These are phyloP conservation scores for Acacia confusa DNA, from an alignment of 306 rosid species.

Conservation along the genomic window DNA sequence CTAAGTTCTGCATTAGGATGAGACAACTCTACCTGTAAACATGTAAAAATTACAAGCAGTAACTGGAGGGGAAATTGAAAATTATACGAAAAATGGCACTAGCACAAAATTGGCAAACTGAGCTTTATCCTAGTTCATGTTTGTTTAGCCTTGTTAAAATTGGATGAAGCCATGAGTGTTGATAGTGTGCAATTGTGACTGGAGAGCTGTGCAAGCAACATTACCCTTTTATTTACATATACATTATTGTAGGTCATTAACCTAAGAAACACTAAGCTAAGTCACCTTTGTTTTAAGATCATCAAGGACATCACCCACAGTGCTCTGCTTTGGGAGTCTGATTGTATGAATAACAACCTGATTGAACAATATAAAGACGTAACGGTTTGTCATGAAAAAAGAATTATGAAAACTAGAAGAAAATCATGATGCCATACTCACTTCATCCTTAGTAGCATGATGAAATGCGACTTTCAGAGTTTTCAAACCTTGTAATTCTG, in stretches of 20 bases:
- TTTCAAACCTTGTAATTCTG: slow-evolving; percentile 84
- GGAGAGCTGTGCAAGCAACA: not conserved
- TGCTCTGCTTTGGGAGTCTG: slow-evolving; percentile 83
- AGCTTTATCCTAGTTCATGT: slow-evolving; percentile 12
- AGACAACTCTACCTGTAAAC: slow-evolving; percentile 69
- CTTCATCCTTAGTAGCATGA: slow-evolving; percentile 81
- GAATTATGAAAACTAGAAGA: slow-evolving; percentile 7
- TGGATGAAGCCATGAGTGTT: slow-evolving; percentile 13
- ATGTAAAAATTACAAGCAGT: not conserved
- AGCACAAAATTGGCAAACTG: slow-evolving; percentile 11
- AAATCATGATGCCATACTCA: slow-evolving; percentile 48
- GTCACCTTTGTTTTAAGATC: slow-evolving; percentile 82
- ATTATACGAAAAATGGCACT: slow-evolving; percentile 8
- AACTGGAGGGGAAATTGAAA: not conserved
- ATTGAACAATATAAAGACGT: slow-evolving; percentile 16
- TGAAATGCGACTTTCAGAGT: slow-evolving; percentile 86
- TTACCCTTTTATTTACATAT: not conserved
- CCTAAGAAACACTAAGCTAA: not conserved
- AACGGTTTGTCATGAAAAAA: not conserved
- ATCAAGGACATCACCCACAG: slow-evolving; percentile 80
- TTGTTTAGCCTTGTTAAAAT: not conserved
- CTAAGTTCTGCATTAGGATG: slow-evolving; percentile 77
- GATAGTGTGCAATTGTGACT: slow-evolving; percentile 6
- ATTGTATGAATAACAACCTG: slow-evolving; percentile 78
- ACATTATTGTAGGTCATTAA: not conserved